These are phyloP conservation scores for Saccharomyces mikatae DNA, from an alignment of 805 yeast species.

Conservation along the genomic window DNA sequence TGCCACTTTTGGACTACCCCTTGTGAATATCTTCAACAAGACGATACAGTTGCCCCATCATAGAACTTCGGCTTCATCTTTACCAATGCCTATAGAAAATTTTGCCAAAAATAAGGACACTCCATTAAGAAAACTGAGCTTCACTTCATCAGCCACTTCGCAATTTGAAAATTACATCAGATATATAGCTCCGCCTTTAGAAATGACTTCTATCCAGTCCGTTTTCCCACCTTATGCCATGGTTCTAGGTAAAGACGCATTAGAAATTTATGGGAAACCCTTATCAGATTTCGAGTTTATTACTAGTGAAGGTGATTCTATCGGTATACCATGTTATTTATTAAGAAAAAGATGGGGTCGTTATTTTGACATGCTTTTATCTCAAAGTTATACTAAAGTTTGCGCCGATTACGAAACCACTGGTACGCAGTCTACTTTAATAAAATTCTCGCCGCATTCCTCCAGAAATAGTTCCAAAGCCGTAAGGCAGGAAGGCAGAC, in stretches of 20 bases:
- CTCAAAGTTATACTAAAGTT: constrained; percentile 59
- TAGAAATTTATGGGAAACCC: constrained; percentile 55
- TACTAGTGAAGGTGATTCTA: constrained; percentile 60
- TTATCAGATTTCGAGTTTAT: constrained; percentile 67
- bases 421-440: constrained; percentile 10
- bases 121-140: constrained; percentile 7
- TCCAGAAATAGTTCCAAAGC: constrained; percentile 4
- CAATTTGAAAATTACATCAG: constrained; percentile 63
- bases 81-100: not conserved
- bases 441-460: constrained; percentile 11
- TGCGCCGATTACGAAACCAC: constrained; percentile 26
- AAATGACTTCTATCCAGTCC: constrained; percentile 56
- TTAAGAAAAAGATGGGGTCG: constrained; percentile 73
- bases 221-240: constrained; percentile 73
- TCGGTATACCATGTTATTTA: constrained; percentile 52
- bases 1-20: constrained; percentile 46
- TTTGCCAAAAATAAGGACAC: not conserved
- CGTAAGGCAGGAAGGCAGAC: not conserved
- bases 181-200: constrained; percentile 65
- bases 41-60: constrained; percentile 1
- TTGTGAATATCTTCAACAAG: constrained; percentile 37
- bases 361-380: constrained; percentile 52
- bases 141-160: constrained; percentile 15
- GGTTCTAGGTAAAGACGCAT: constrained; percentile 66
- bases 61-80: not conserved